Evolutionary conservation across 2,329 filamentous ascomycete genomes (phyloP), one percentile per base, ranked within the genome.

Genomic region (Aspergillus vadensis): DNA sequence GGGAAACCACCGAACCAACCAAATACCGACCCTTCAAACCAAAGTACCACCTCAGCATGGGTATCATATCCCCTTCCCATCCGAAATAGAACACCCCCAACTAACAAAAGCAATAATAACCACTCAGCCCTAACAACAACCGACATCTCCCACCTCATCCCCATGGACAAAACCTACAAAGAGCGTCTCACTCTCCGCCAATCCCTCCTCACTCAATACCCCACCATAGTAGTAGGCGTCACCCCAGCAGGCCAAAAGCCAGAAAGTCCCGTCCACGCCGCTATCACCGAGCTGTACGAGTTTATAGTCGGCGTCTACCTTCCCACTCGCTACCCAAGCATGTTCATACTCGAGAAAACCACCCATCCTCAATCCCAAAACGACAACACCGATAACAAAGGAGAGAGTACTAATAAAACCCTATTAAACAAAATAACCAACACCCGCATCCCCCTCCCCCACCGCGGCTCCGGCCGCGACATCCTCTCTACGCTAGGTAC

Each of bases 11-110:
- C 32, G 77, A 82, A 58, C 86, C 84, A 0, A 68, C 85, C 39
- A 80, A 83, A 59, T 69, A 86, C 10, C 77, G 86, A 14, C 82
- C 84, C 0, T 87, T 87, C 72, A 87, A 85, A 70, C 81, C 84
- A 5, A 86, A 82, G 65, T 88, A 85, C 68, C 81, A 88, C 68
- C 72, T 88, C 54, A 87, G 86, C 5, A 88, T 88, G 86, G 83
- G 85, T 86, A 41, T 19, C 12, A 14, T 3, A 27, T 17, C 7
- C 19, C 27, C 25, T 38, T 12, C 15, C 30, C 3, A 41, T 4
- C 32, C 49, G 21, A 15, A 10, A 38, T 10, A 3, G 14, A 6
- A 9, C 14, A 10, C 8, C 12, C 14, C n/a, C 52, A 52, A 59
- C 54, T 55, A 57, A 60, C 41, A 54, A 36, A 3, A 36, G 36